Evolutionary conservation across 2,329 filamentous ascomycete genomes (phyloP), one percentile per base, ranked within the genome.

Genomic region (Penicillium sp.): DNA sequence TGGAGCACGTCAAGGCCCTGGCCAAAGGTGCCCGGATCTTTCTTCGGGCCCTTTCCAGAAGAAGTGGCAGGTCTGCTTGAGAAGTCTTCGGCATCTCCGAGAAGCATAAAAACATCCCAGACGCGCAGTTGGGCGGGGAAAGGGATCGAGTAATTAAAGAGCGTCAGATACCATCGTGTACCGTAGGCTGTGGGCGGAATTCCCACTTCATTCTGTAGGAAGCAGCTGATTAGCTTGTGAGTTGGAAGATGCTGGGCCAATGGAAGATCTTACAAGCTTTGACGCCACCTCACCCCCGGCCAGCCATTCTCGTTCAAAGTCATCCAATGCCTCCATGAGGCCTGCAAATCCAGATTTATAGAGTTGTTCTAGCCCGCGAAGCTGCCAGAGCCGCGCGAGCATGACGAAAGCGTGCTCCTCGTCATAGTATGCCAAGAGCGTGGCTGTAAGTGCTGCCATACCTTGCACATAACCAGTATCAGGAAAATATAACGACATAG

Each of bases 51-150:
- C 70, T 67, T 73, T 33, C 40, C 66, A 55, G 52, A 50, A 65
- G 58, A 56, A 24, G 57, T 61, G 34, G 43, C 55, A 39, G 51
- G 59, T 21, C 47, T 53, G 3, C 62, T 52, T 4, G 71, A 62
- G 19, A 63, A 68, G 24, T 81, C 78, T n/a, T 86, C 79, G 9
- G 83, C 81, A 63, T 93, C 91, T 43, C 93, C 94, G 11, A 97
- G 84, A 13, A 99, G 85, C 84, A 99, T 91, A 75, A 97, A 97
- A 1, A 97, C 90, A 69, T 99, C 94, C 94, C 94, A 99, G 14
- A 99, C 89, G 45, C 94, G 89, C 31, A 99, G 86, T 73, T 97
- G 94, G 3, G 93, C 92, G 0, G 91, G 84, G 67, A 97, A 99
- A 0, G 94, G 94, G 48, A 99, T 90, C 14, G 91, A 95, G 68